Evolutionary conservation across 1,284 basidiomycete genomes (phyloP).

Genomic region (Irpex rosettiformis): DNA sequence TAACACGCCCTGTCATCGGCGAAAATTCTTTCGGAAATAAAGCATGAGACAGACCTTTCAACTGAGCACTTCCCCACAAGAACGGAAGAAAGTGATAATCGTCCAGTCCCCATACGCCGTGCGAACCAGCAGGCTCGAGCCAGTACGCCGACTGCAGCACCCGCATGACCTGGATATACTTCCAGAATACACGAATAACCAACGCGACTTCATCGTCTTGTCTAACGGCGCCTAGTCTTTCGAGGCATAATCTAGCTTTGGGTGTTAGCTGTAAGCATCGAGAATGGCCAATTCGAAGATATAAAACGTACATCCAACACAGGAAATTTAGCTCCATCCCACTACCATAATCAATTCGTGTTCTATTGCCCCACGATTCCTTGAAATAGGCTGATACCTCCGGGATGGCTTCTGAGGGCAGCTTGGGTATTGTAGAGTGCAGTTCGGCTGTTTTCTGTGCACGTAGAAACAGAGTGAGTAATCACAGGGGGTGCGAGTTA

Average conservation of each 20-base stretch:
- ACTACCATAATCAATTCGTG: constrained; percentile 96
- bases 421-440: constrained; percentile 54
- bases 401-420: constrained; percentile 54
- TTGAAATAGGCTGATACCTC: constrained; percentile 83
- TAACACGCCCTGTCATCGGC: constrained; percentile 25
- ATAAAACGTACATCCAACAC: constrained; percentile 82
- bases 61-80: constrained; percentile 83
- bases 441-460: constrained; percentile 43
- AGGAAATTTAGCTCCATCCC: constrained; percentile 99
- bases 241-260: constrained; percentile 70
- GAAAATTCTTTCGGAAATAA: too few relatives aligned
- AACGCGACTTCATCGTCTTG: constrained; percentile 73
- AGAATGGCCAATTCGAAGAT: neutral
- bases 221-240: constrained; percentile 67
- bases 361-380: constrained; percentile 89
- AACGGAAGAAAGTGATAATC: constrained; percentile 98
- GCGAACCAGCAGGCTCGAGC: constrained; percentile 97
- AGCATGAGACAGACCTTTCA: constrained; percentile 45
- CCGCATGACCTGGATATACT: constrained; percentile 91
- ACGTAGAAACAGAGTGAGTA: neutral
- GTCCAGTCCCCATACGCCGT: constrained; percentile 98
- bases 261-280: constrained; percentile 2
- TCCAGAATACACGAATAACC: constrained; percentile 90
- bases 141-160: constrained; percentile 92
- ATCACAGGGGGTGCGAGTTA: neutral